phyloP scores from a whole-genome alignment of 192 early-diverging fungal genomes.

The Coemansia guatemalensis region DNA sequence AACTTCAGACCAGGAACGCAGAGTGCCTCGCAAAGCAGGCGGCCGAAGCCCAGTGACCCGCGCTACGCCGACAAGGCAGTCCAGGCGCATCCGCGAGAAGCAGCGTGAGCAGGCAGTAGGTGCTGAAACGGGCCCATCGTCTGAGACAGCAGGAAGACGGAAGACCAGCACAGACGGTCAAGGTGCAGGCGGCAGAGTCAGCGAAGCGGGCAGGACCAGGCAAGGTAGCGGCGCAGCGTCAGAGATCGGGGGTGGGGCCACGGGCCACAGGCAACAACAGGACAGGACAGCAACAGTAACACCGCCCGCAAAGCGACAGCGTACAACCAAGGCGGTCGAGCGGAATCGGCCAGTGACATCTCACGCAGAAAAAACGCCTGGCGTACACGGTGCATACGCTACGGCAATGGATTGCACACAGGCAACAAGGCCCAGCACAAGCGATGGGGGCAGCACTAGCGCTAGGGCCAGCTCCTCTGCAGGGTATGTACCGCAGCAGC shows the following conservation, averaged over 20 bases:
- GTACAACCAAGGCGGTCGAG: background rate
- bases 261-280: background rate
- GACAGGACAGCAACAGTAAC: background rate
- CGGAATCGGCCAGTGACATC: background rate
- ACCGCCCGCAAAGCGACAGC: constrained; percentile 15
- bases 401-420: constrained; percentile 7
- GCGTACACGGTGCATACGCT: background rate
- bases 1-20: constrained; percentile 14
- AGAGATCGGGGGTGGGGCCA: background rate
- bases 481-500: constrained; percentile 7
- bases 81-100: constrained; percentile 30
- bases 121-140: background rate
- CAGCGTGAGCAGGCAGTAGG: constrained; percentile 2
- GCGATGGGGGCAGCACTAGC: background rate
- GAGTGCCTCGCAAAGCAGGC: constrained; percentile 33
- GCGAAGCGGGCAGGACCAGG: background rate
- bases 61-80: constrained; percentile 22
- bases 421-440: background rate
- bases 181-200: background rate
- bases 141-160: background rate
- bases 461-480: constrained; percentile 3
- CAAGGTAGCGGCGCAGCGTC: background rate
- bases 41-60: constrained; percentile 7
- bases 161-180: background rate
- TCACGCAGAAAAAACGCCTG: background rate